These are phyloP conservation scores for Pseudoscleropodium purum DNA, from an alignment of 225 moss, liverwort and hornwort species.

Conservation along the genomic window DNA sequence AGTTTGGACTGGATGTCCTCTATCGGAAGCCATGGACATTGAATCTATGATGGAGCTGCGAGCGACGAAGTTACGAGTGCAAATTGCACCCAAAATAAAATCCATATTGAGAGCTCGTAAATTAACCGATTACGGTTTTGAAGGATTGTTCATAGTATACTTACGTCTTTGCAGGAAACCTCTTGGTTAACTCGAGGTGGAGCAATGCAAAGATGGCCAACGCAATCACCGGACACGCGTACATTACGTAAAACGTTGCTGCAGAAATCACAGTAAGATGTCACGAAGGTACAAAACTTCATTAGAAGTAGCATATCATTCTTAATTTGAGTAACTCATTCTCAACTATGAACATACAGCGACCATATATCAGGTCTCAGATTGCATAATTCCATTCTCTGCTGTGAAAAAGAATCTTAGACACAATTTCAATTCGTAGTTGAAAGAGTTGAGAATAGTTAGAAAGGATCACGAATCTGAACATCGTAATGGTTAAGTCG, in stretches of 20 bases:
- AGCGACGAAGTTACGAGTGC: background rate
- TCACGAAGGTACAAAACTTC: background rate
- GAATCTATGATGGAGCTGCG: background rate
- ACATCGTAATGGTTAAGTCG: background rate
- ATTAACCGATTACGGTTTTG: background rate
- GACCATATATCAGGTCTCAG: background rate
- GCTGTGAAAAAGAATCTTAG: background rate
- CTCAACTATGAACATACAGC: background rate
- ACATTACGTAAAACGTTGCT: conserved; percentile 31
- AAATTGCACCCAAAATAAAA: background rate
- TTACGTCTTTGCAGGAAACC: conserved; percentile 22
- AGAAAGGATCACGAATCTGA: background rate
- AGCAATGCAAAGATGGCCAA: conserved; percentile 38
- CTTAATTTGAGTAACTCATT: background rate
- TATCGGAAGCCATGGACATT: background rate
- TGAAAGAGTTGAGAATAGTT: background rate
- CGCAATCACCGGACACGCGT: conserved; percentile 29
- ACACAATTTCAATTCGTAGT: background rate
- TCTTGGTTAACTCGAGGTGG: conserved; percentile 28
- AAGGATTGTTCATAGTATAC: background rate
- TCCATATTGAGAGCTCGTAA: background rate
- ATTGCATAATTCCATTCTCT: background rate
- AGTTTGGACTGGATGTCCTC: background rate
- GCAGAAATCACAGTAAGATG: conserved; percentile 3
- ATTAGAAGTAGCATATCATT: background rate